Conservation (phyloP, 345 rosid species). For the Camelina laxa region DNA sequence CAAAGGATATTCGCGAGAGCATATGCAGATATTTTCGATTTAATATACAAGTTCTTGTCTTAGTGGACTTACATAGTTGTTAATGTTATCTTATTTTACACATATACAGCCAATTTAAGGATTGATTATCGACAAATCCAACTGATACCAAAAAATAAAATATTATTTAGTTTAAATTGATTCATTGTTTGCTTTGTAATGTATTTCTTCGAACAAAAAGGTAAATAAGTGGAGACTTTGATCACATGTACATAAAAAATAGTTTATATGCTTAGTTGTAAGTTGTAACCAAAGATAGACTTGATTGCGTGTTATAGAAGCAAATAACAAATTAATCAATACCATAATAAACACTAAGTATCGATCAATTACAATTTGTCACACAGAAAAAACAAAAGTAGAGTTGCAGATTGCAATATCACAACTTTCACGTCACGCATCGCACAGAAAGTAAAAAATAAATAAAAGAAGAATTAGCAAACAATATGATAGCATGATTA, state of each 20-base stretch:
- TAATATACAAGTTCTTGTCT: background rate
- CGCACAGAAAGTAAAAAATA: background rate
- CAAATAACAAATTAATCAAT: slow-evolving; percentile 18
- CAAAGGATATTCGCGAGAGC: slow-evolving; percentile 35
- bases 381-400: slow-evolving; percentile 18
- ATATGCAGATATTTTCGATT: background rate
- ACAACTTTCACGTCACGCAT: slow-evolving; percentile 22
- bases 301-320: background rate
- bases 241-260: background rate
- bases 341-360: background rate
- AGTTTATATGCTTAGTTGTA: background rate
- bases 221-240: background rate
- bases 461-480: no score
- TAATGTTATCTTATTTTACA: background rate
- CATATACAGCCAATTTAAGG: no score
- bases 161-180: background rate
- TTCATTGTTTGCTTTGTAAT: background rate
- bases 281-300: background rate
- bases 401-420: background rate
- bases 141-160: background rate
- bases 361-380: slow-evolving; percentile 19
- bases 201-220: background rate
- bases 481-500: background rate
- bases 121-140: background rate
- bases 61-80: slow-evolving; percentile 15